These are phyloP conservation scores for Domatiomyces catenatus DNA, from an alignment of 2,329 filamentous ascomycete species.

Conservation along the genomic window DNA sequence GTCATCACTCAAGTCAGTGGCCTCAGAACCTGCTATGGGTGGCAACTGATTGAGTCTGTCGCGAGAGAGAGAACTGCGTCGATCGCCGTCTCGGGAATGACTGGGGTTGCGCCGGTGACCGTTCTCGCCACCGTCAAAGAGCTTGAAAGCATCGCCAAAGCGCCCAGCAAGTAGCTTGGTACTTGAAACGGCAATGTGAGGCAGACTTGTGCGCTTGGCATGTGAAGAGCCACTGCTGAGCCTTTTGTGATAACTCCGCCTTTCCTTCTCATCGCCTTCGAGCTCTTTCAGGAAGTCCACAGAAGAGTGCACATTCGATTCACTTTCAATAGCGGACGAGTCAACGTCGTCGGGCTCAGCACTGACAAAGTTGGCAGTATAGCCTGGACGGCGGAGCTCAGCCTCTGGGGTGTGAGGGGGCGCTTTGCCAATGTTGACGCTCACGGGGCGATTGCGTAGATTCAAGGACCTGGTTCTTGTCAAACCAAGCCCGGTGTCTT, in stretches of 20 bases:
- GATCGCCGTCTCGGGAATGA: conserved; percentile 20
- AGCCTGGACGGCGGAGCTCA: conserved; percentile 32
- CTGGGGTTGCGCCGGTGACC: conserved; percentile 31
- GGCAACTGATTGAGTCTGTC: conserved; percentile 38
- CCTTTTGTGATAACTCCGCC: conserved; percentile 40
- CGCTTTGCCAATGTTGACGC: conserved; percentile 68
- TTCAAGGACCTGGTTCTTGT: conserved; percentile 49
- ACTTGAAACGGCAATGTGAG: conserved; percentile 50
- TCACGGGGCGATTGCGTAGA: conserved; percentile 56
- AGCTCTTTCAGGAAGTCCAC: conserved; percentile 68
- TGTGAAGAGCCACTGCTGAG: conserved; percentile 41
- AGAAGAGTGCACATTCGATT: conserved; percentile 58
- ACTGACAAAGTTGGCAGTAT: conserved; percentile 10
- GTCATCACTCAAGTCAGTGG: conserved; percentile 53
- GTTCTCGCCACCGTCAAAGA: conserved; percentile 51
- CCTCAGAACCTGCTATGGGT: conserved; percentile 62
- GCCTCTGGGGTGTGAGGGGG: conserved; percentile 69
- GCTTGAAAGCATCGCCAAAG: conserved; percentile 86
- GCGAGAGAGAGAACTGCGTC: conserved; percentile 31
- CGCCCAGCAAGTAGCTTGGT: conserved; percentile 75
- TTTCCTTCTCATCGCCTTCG: conserved; percentile 48
- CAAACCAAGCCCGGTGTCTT: conserved; percentile 45
- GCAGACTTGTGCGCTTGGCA: conserved; percentile 57
- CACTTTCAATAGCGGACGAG: conserved; percentile 32
- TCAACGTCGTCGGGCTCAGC: conserved; percentile 11